phyloP scores from a whole-genome alignment of 805 yeast genomes.

The Wickerhamiella cacticola region DNA sequence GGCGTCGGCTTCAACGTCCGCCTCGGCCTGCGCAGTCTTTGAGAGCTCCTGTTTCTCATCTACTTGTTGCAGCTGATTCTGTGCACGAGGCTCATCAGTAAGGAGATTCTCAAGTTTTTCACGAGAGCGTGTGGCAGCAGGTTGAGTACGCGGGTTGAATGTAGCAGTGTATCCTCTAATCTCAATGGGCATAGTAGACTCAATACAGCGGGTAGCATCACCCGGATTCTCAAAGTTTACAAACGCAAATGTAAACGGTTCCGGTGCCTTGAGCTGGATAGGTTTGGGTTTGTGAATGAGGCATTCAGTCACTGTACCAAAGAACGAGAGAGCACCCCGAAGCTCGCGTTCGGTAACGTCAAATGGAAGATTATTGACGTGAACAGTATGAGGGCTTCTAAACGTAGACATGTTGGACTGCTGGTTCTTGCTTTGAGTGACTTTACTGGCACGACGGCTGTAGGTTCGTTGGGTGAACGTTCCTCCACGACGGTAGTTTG shows the following conservation, averaged over 20 bases:
- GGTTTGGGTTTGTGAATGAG: background rate
- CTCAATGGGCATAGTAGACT: constrained; percentile 3
- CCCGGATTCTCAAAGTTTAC: constrained; percentile 1
- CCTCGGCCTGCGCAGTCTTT: background rate
- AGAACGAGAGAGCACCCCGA: background rate
- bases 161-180: constrained; percentile 1
- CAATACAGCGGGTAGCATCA: constrained; percentile 3
- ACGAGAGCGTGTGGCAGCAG: no score
- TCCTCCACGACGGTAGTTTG: background rate
- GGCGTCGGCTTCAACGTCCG: constrained; percentile 85
- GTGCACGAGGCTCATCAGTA: no score
- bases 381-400: background rate
- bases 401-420: background rate
- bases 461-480: background rate
- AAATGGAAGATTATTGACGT: constrained; percentile 6
- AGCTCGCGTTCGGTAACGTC: constrained; percentile 7
- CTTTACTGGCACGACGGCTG: background rate
- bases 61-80: no score
- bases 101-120: no score
- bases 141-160: constrained; percentile 7
- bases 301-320: background rate
- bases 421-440: background rate
- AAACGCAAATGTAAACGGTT: constrained; percentile 6
- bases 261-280: background rate
- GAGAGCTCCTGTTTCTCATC: no score